Base-by-base conservation (phyloP, 1,139 yeast genomes). In the Yamadazyma membranifaciens region DNA sequence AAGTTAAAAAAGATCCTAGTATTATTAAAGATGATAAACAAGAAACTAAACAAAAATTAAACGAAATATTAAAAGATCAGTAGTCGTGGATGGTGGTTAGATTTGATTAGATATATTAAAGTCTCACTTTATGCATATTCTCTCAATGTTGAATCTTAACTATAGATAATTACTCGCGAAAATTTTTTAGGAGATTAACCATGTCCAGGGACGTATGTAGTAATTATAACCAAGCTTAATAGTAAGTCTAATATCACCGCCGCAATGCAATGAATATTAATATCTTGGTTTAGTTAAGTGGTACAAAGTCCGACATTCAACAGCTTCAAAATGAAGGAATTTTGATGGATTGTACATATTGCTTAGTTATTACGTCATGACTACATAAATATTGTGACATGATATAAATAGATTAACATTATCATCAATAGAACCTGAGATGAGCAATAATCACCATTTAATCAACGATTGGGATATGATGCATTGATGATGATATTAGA, bases 1-100 rank as follows among this genome's bases (percentile, higher is more conserved):
- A 55, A 33, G 60, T 61, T 12, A 31, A 65, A 44, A 59, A 69
- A 44, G 57, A 67, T 40, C 75, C 75, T 2, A 48, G 31, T 9
- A 32, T 48, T 11, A 52, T 57, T 32, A 63, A 65, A 31, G 66
- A 61, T 33, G 49, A 44, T 10, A 57, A 57, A 40, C 55, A 54
- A 33, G 63, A 57, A 31, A 48, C 45, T 34, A 51, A 55, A 46
- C 59, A 57, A 42, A 62, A 62, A 45, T 39, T 63, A 42, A 53
- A 63, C 39, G 49, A 61, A 39, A 42, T 59, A 9, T 45, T 62
- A 17, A 45, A 57, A 38, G 53, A 53, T 22, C 22, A 37, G 28
- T 7, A 17, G 12, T 25, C 12, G 24, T 20, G 24, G 24, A 25
- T 20, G 24, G 24, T 20, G 24, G 24, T n/a, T n/a, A n/a, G n/a